Evolutionary conservation across 352 stramenopile genomes (phyloP).

Genomic region (Phytopythium montanum): DNA sequence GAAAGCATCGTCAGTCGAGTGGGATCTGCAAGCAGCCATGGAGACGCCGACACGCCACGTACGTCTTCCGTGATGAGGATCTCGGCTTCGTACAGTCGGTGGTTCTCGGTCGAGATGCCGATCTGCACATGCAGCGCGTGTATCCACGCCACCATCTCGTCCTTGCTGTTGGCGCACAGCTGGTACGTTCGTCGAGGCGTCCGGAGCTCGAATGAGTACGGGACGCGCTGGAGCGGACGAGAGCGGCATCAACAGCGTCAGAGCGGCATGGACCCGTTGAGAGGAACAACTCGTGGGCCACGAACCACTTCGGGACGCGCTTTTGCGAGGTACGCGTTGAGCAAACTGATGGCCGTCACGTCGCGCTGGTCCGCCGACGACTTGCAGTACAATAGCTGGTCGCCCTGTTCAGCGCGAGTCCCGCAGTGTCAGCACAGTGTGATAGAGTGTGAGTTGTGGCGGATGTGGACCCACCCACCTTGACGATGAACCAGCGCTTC

Average conservation of each 20-base stretch:
- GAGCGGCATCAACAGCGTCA: background rate
- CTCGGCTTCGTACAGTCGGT: conserved; percentile 74
- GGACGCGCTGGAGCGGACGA: conserved; percentile 37
- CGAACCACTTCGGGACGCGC: conserved; percentile 69
- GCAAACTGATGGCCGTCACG: conserved; percentile 74
- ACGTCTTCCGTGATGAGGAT: conserved; percentile 87
- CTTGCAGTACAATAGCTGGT: conserved; percentile 86
- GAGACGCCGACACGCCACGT: conserved; percentile 11
- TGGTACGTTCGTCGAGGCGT: conserved; percentile 70
- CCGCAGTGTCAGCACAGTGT: background rate
- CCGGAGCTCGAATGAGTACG: conserved; percentile 77
- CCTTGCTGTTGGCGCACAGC: conserved; percentile 73
- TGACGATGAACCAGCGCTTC: conserved; percentile 86
- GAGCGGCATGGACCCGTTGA: background rate
- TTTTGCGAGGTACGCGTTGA: conserved; percentile 73
- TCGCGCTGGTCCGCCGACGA: conserved; percentile 78
- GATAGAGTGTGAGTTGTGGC: too few species aligned
- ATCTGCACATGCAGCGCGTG: conserved; percentile 80
- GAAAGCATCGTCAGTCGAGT: background rate
- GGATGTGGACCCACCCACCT: conserved; percentile 21
- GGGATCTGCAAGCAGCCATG: background rate
- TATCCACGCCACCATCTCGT: conserved; percentile 81
- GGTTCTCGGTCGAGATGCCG: conserved; percentile 73
- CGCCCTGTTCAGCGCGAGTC: conserved; percentile 24
- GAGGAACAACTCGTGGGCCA: conserved; percentile 4